These are phyloP conservation scores for Fistulinella cinereoalba DNA, from an alignment of 1,284 basidiomycete species.

Conservation along the genomic window DNA sequence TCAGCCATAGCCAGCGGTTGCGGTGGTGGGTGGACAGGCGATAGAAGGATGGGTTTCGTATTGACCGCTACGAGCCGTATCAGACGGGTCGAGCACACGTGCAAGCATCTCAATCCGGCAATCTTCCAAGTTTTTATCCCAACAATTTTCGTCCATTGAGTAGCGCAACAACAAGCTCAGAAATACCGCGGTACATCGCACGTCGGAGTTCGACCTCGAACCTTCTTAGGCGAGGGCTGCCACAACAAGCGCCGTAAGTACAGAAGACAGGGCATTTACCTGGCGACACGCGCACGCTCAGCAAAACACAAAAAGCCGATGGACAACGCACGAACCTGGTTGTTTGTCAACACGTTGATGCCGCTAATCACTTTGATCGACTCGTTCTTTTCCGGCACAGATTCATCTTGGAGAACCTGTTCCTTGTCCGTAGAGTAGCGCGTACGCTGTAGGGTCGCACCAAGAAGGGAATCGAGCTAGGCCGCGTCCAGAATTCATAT, in stretches of 20 bases:
- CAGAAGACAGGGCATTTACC: slow-evolving; percentile 48
- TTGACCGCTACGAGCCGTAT: slow-evolving; percentile 8
- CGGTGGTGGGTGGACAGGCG: background rate
- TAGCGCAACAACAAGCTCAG: no score
- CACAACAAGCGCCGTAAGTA: slow-evolving; percentile 37
- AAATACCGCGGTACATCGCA: no score
- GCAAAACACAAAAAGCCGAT: background rate
- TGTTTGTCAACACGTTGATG: slow-evolving; percentile 73
- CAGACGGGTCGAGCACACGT: slow-evolving; percentile 10
- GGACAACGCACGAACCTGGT: slow-evolving; percentile 52
- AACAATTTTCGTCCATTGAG: no score
- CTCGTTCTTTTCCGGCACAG: slow-evolving; percentile 23
- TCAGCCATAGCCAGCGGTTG: slow-evolving; percentile 23
- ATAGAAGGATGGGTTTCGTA: slow-evolving; percentile 2
- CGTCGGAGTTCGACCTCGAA: no score
- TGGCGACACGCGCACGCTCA: slow-evolving; percentile 21
- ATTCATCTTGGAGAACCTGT: slow-evolving; percentile 65
- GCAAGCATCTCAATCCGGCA: no score
- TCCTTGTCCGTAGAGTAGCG: slow-evolving; percentile 65
- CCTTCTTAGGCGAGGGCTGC: slow-evolving; percentile 26
- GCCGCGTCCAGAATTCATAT: slow-evolving; percentile 1
- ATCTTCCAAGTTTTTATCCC: no score
- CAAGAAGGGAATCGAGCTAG: slow-evolving; percentile 81
- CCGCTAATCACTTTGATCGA: slow-evolving; percentile 65
- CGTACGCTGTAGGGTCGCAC: slow-evolving; percentile 85